Evolutionary conservation across 1,139 yeast genomes (phyloP), one percentile per base, ranked within the genome.

Genomic region (Citeromyces hawaiiensis): DNA sequence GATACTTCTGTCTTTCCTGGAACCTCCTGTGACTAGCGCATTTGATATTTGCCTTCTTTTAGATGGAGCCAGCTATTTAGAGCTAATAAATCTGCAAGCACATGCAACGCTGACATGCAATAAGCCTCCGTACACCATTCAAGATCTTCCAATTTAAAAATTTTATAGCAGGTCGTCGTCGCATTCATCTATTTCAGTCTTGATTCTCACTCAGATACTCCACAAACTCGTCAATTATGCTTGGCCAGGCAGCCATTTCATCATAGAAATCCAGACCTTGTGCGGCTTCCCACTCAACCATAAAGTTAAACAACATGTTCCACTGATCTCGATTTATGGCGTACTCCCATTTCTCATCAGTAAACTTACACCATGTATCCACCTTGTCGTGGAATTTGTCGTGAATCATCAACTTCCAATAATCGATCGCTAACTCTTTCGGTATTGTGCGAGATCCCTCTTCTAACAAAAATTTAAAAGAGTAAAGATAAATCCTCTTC

Each of bases 171-270:
- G n/a, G n/a, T n/a, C n/a, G n/a, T n/a, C n/a, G n/a, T n/a, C n/a
- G n/a, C n/a, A n/a, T n/a, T 21, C 23, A 36, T 21, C 29, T 36
- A 15, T 32, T 7, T 5, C n/a, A 27, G 8, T 13, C 10, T n/a
- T 21, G 10, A 13, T 16, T 36, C 21, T 48, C 53, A 23, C 59
- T 60, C 44, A 73, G 55, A 52, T 68, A 68, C 48, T 83, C 94
- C 21, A 85, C 80, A 54, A 72, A 91, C 44, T 79, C 88, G 53
- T 88, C 98, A 48, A 88, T 74, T 13, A 83, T 65, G 42, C 85
- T 76, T 5, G 97, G 98, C 97, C 97, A 88, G 1, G 96, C 83
- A 36, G 82, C 87, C 54, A 71, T 67, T 47, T 81, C 93, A 50
- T 82, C 88, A 56, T 86, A 87, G 1, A 56, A 52, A 0, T 82